A percentile compares a stretch with the other conserved stretches of the same genome.
These are phyloP conservation scores for Phytopythium mirpurense DNA, from an alignment of 352 stramenopile species.

Conservation along the genomic window DNA sequence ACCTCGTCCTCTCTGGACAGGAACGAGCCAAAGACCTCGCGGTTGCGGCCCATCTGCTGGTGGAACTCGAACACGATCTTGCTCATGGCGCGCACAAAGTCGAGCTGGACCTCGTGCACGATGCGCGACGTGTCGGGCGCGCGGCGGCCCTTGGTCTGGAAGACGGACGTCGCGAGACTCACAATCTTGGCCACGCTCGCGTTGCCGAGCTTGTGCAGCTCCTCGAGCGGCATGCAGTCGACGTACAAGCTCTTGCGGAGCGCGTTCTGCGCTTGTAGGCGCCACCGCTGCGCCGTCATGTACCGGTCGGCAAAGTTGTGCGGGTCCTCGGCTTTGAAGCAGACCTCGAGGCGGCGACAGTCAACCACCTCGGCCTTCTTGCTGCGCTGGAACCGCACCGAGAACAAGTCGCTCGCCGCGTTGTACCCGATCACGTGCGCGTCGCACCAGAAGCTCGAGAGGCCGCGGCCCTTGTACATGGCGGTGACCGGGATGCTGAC, in stretches of 20 bases:
- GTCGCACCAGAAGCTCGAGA: conserved; percentile 62
- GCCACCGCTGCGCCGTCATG: conserved; percentile 44
- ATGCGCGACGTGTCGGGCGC: conserved; percentile 75
- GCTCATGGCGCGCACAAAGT: conserved; percentile 91
- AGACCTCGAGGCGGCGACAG: conserved; percentile 55
- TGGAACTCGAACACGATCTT: conserved; percentile 88
- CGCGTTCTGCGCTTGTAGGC: conserved; percentile 60
- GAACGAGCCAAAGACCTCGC: conserved; percentile 55
- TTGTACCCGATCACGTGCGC: conserved; percentile 57
- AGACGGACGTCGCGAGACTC: conserved; percentile 49
- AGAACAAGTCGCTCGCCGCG: conserved; percentile 32
- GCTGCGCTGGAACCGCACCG: conserved; percentile 58
- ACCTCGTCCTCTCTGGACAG: conserved; percentile 41
- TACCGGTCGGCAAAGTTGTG: conserved; percentile 74
- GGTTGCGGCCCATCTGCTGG: conserved; percentile 41
- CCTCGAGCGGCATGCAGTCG: conserved; percentile 82
- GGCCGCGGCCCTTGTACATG: conserved; percentile 52
- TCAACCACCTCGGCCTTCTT: conserved; percentile 54
- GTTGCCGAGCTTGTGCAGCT: conserved; percentile 76
- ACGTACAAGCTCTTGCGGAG: conserved; percentile 80
- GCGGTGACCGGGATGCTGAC: conserved; percentile 71
- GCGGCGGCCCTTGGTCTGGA: conserved; percentile 61
- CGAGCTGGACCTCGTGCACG: conserved; percentile 86
- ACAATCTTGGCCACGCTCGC: conserved; percentile 78
- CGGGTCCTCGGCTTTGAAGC: conserved; percentile 80